A percentile compares a stretch with the other conserved stretches of the same genome.
Evolutionary conservation across 129 eudicot genomes (phyloP).

Genomic region (Lonicera japonica): DNA sequence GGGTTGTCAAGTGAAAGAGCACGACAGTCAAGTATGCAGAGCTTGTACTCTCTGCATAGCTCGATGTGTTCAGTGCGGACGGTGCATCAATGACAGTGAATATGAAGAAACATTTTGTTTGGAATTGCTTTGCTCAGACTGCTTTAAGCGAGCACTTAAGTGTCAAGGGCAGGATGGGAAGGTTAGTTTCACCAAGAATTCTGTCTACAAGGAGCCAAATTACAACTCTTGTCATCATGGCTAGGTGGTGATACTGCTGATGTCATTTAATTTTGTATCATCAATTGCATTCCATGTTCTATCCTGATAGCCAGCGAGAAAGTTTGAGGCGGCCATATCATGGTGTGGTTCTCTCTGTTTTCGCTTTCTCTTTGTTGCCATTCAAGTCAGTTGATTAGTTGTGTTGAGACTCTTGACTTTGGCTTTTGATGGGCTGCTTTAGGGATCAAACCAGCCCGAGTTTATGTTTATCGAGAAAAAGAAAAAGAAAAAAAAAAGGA

Average conservation of each 20-base stretch:
- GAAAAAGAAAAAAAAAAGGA: neutral
- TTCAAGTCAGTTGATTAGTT: neutral
- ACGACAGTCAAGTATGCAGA: slow-evolving; percentile 33
- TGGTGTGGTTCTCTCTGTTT: neutral
- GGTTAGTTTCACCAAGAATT: slow-evolving; percentile 6
- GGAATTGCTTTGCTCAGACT: slow-evolving; percentile 55
- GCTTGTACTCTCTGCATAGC: slow-evolving; percentile 76
- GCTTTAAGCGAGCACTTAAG: slow-evolving; percentile 35
- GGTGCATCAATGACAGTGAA: slow-evolving; percentile 53
- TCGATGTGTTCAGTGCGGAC: slow-evolving; percentile 73
- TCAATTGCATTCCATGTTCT: neutral
- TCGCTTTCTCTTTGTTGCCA: neutral
- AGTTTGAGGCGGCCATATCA: neutral
- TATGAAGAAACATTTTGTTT: slow-evolving; percentile 72
- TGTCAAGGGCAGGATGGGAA: slow-evolving; percentile 29
- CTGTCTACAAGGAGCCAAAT: slow-evolving; percentile 1
- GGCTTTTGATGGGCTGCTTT: neutral
- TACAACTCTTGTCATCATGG: slow-evolving; percentile 17
- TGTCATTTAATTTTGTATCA: neutral
- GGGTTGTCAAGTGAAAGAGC: slow-evolving; percentile 49
- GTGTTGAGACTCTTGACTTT: neutral
- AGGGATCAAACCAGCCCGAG: neutral
- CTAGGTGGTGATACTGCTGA: slow-evolving; percentile 8
- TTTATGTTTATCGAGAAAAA: neutral
- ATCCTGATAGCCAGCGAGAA: neutral